Evolutionary conservation across 257 asterid species (phyloP), one percentile per base, ranked within the genome.

Genomic region (Fraxinus anomala): DNA sequence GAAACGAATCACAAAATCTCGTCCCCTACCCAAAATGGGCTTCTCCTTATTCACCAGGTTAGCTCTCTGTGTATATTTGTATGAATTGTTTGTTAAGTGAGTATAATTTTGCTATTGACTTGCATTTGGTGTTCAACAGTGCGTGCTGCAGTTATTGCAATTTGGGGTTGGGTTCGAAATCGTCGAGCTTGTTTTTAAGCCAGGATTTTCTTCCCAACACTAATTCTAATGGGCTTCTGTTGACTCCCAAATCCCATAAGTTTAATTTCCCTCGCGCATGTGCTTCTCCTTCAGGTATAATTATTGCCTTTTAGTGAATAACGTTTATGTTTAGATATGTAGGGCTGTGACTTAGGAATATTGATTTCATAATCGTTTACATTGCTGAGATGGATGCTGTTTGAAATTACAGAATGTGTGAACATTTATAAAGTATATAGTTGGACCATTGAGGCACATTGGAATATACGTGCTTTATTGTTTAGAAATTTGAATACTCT

Each of bases 251-350:
- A 72, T 79, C 88, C 67, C 80, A 72, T 72, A 84, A 80, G 49
- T 44, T 82, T 81, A 70, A 59, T 77, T 82, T 78, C 37, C 88
- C n/a, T n/a, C n/a, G n/a, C n/a, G n/a, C n/a, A n/a, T n/a, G n/a
- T n/a, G n/a, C n/a, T n/a, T n/a, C n/a, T 84, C 80, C 92, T 77
- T 81, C 90, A 56, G 91, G 91, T 87, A 86, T 76, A 16, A 74
- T 77, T 73, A 77, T 71, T 23, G 68, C 76, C 70, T 49, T 13
- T 9, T 73, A 42, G 79, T 65, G 61, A 10, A 12, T 42, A 12
- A 42, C 51, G 51, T 75, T 24, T 65, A 23, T 69, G 21, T 21
- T 19, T 54, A 5, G 12, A 6, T 5, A 6, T 70, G 63, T 66
- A 19, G 21, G 6, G 23, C 5, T 10, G 40, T n/a, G 31, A 23